Evolutionary conservation across 75 land plant genomes (phyloP), one percentile per base, ranked within the genome.

Genomic region (Cunninghamia lanceolata): DNA sequence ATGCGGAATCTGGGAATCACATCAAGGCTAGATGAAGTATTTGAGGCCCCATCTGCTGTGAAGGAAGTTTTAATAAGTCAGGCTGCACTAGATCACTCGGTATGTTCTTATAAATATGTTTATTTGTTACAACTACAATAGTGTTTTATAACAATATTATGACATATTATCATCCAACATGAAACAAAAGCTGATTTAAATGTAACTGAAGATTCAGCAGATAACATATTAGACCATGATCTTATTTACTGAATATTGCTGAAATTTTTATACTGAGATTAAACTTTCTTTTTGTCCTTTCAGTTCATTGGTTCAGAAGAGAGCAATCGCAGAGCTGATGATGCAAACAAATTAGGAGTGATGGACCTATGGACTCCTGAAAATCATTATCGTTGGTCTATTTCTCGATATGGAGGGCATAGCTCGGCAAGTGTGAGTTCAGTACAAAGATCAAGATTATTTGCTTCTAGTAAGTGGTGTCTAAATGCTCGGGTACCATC

Each of bases 281-380:
- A 21, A 80, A 80, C 82, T 42, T 9, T 80, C 9, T 83, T 82
- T 77, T 46, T 19, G 17, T 40, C 10, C 25, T 82, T 47, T 84
- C 84, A 98, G 99, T 97, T 93, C 88, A 89, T 97, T 84, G 99
- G 99, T 14, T 88, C 96, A 40, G 84, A 89, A 71, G 93, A 88
- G 79, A 91, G 94, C 42, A 93, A 97, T 88, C 54, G 86, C 45
- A 94, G 89, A 84, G 99, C 99, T 45, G 93, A 94, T 88, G 87
- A 92, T 82, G 93, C 89, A 32, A 83, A 87, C 46, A 73, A 84
- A 3, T 75, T 98, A 74, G 96, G 95, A 66, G 90, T 98, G 35
- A 82, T 40, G 79, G 96, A 96, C 86, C 87, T 95, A 34, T 98
- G 99, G 99, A 98, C 99, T 82, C 99, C 99, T 50, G 97, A 95